Base-by-base conservation (phyloP, 2,329 filamentous ascomycete species). In the Triangularia setosa region DNA sequence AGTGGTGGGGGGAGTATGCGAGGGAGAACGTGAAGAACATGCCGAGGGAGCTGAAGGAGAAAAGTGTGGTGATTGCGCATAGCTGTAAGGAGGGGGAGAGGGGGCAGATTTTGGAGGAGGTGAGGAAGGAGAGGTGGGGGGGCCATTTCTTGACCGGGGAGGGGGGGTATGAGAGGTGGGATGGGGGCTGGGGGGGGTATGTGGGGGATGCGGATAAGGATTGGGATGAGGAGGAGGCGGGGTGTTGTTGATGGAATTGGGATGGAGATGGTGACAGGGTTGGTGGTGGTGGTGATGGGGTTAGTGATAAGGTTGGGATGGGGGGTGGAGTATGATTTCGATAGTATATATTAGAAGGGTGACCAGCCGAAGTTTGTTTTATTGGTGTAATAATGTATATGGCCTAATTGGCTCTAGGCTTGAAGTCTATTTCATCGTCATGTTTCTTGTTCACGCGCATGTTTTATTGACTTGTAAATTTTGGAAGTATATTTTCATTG, bases 91-190 rank as follows among this genome's bases (percentile, higher is more conserved):
- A 58, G 25, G 55, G 60, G 12, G 44, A 64, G 44, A 64, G 67
- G 12, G 58, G 54, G 28, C 52, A 52, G 28, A 65, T 70, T 27
- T 48, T 57, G 48, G 52, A 61, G 18, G 62, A 65, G 7, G 67
- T 65, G 18, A 35, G 56, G 30, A 58, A 62, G 14, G 30, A 64
- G 25, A 66, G 66, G 4, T 69, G 69, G 48, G 60, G 61, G 25
- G 70, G 69, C 25, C 66, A 68, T 35, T 72, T 72, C 33, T 55
- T 67, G 60, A 70, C 70, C 3, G 66, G 65, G 2, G 63, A 58
- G 28, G 35, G 57, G 5, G 69, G 67, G 23, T 72, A 72, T 27
- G 64, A 64, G 14, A 62, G 62, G 35, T 72, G 69, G 68, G 71
- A 68, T 55, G 48, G 57, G 11, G 55, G 54, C 33, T 72, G 70